phyloP scores from a whole-genome alignment of 2,329 filamentous ascomycete genomes.

The Sclerotinia nivalis region DNA sequence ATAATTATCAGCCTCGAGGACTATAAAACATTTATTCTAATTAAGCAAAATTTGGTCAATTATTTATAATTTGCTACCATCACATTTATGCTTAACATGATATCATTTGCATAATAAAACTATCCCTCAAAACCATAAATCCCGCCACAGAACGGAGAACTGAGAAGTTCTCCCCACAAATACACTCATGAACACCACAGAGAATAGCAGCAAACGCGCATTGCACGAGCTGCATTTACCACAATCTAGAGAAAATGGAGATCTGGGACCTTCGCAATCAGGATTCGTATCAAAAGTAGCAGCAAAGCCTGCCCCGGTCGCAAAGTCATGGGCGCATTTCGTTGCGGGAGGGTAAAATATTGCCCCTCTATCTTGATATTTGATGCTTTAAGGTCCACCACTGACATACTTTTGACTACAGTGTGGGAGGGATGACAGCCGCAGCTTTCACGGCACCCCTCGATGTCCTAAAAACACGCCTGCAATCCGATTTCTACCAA shows the following conservation, averaged over 20 bases:
- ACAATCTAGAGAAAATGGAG: slow-evolving; percentile 61
- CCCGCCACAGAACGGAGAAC: slow-evolving; percentile 5
- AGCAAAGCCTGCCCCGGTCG: slow-evolving; percentile 48
- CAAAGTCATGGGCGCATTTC: slow-evolving; percentile 89
- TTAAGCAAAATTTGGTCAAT: slow-evolving; percentile 16
- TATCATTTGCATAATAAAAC: slow-evolving; percentile 17
- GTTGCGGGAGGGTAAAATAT: slow-evolving; percentile 79
- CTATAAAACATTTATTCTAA: not conserved
- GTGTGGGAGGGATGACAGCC: slow-evolving; percentile 85
- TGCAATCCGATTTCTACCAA: slow-evolving; percentile 95
- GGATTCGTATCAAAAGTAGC: slow-evolving; percentile 45
- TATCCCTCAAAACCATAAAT: not conserved
- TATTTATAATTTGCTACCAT: not conserved
- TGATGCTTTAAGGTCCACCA: not conserved
- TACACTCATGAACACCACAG: slow-evolving; percentile 39
- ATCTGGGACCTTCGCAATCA: slow-evolving; percentile 49
- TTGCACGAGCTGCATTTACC: slow-evolving; percentile 27
- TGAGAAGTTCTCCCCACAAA: slow-evolving; percentile 12
- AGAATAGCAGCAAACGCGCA: slow-evolving; percentile 26
- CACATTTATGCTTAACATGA: slow-evolving; percentile 6
- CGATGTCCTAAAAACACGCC: slow-evolving; percentile 87
- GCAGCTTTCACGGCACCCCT: slow-evolving; percentile 92
- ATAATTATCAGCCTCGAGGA: not conserved
- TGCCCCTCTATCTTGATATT: slow-evolving; percentile 10
- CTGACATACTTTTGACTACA: slow-evolving; percentile 43